Conservation (phyloP, 148 eudicot genomes). For the Spergularia bocconei region DNA sequence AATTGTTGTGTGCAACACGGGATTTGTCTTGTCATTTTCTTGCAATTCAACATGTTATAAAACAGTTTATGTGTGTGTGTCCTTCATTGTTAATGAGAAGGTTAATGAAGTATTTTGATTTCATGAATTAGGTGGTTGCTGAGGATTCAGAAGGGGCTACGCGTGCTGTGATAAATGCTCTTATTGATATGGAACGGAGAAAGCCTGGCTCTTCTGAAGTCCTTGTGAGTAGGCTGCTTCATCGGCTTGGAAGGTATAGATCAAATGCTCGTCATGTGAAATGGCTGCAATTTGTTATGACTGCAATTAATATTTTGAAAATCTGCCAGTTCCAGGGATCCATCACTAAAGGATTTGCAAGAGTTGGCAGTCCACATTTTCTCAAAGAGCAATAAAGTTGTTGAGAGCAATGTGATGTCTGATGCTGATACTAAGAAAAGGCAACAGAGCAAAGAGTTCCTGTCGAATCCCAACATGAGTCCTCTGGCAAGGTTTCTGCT, state of each 20-base stretch:
- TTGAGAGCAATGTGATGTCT: constrained; percentile 37
- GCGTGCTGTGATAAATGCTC: constrained; percentile 51
- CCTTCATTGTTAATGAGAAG: constrained; percentile 14
- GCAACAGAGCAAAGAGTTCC: constrained; percentile 56
- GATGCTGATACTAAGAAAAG: constrained; percentile 65
- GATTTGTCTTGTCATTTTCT: too few relatives aligned
- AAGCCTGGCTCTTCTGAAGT: constrained; percentile 80
- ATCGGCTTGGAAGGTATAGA: constrained; percentile 77
- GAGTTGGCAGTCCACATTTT: constrained; percentile 69
- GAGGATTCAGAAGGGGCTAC: constrained; percentile 60
- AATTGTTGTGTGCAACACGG: too few relatives aligned
- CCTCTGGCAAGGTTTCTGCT: constrained; percentile 84
- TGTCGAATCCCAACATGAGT: constrained; percentile 70
- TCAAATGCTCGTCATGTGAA: background rate
- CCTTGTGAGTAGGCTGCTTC: constrained; percentile 65
- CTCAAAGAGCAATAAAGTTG: constrained; percentile 39
- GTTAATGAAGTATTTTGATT: constrained; percentile 1
- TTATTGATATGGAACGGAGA: constrained; percentile 74
- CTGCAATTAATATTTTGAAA: background rate
- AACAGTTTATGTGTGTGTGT: background rate
- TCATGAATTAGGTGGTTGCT: constrained; percentile 44
- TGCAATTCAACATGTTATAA: background rate
- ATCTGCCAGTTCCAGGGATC: constrained; percentile 67
- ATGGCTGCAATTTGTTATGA: background rate
- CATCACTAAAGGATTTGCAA: constrained; percentile 68